A percentile compares a stretch with the other conserved stretches of the same genome.
These are phyloP conservation scores for Candida bentonensis DNA, from an alignment of 805 yeast species.

Conservation along the genomic window DNA sequence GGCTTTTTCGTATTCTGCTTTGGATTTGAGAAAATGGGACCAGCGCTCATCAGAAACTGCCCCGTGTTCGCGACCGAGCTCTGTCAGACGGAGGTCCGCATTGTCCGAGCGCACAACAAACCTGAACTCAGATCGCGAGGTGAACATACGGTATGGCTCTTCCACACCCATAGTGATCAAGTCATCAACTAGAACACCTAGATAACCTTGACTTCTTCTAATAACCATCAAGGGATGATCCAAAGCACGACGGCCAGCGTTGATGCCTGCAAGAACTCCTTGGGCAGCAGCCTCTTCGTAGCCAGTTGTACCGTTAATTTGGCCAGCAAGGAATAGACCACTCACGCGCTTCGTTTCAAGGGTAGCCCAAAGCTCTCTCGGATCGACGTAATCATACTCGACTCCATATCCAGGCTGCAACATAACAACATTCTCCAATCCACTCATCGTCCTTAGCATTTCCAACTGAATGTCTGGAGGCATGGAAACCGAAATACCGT, in stretches of 20 bases:
- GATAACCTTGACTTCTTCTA: constrained; percentile 70
- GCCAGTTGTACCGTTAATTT: constrained; percentile 97
- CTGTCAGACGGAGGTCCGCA: constrained; percentile 78
- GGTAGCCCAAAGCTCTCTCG: constrained; percentile 65
- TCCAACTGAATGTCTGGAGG: constrained; percentile 80
- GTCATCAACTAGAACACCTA: constrained; percentile 90
- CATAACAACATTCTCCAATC: constrained; percentile 79
- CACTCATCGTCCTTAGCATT: constrained; percentile 67
- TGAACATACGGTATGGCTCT: constrained; percentile 97
- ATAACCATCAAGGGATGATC: constrained; percentile 35
- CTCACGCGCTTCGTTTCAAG: constrained; percentile 67
- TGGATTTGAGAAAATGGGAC: constrained; percentile 32
- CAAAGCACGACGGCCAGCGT: constrained; percentile 57
- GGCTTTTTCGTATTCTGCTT: constrained; percentile 29
- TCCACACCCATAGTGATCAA: constrained; percentile 88
- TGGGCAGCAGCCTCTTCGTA: constrained; percentile 98
- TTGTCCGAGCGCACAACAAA: constrained; percentile 85
- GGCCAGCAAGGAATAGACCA: constrained; percentile 88
- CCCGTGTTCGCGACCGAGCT: constrained; percentile 49
- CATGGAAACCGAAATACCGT: constrained; percentile 92
- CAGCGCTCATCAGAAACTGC: constrained; percentile 51
- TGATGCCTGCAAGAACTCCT: constrained; percentile 89
- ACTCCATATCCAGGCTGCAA: constrained; percentile 98
- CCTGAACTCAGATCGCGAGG: constrained; percentile 89
- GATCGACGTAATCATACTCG: constrained; percentile 92